Evolutionary conservation across 2,329 filamentous ascomycete genomes (phyloP), one percentile per base, ranked within the genome.

Genomic region (Metarhizium sp.): DNA sequence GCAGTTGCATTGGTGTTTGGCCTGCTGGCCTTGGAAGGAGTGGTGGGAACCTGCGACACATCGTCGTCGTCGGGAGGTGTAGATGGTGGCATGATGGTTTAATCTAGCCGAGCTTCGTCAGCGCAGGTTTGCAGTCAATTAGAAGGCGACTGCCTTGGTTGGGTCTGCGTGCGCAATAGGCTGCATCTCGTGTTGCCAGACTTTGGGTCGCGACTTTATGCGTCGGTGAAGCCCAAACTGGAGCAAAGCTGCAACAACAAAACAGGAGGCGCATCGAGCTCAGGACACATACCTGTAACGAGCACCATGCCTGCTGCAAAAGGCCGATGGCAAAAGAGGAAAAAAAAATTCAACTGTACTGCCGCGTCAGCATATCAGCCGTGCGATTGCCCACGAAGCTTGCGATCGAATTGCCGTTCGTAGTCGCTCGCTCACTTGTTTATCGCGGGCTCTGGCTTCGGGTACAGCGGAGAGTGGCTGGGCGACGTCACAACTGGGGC

Each of bases 11-110:
- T 54, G 48, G 43, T 45, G 38, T 52, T 47, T 47, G 49, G 43
- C n/a, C 50, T 56, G 43, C 46, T 52, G 47, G 45, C 46, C 46
- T 55, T 51, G 40, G 52, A 48, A 14, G 62, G 50, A 2, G 57
- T 56, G 30, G 57, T 47, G 34, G 55, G 55, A 36, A 53, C 54
- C 36, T 51, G 51, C 50, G 58, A 60, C 56, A 53, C 54, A 54
- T 59, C 51, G 53, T 61, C 54, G 57, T 63, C 60, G 56, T 59
- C 59, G 50, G 56, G 48, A 43, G 53, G 53, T 58, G 30, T 59
- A 56, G 60, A 55, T 45, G 54, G 52, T 50, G 62, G 61, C 63
- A 64, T 64, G 55, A 56, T 61, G 57, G 55, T 38, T 59, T 52
- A 55, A 53, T 56, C 59, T 62, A 52, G 13, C 14, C 10, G 49